phyloP scores from a whole-genome alignment of 345 rosid species.

The Eucalyptus regnans region DNA sequence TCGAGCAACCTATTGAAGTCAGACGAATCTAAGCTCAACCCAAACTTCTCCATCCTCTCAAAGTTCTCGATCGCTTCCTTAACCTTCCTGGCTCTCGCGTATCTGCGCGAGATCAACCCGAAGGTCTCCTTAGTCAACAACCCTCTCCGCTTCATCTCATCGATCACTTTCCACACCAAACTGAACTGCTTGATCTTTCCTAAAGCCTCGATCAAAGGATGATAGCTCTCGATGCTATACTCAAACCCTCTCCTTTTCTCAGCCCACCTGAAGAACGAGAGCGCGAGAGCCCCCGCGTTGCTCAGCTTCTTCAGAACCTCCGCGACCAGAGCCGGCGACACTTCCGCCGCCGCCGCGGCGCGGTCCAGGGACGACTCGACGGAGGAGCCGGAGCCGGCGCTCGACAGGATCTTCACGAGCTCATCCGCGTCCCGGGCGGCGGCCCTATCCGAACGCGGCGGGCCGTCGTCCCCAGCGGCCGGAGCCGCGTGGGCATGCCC shows the following conservation, averaged over 20 bases:
- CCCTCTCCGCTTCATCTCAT: conserved; percentile 52
- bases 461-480: not conserved
- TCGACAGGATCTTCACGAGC: conserved; percentile 40
- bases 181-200: conserved; percentile 86
- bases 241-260: conserved; percentile 58
- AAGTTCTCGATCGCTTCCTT: conserved; percentile 61
- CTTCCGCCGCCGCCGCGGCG: conserved; percentile 20
- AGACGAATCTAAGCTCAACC: conserved; percentile 37
- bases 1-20: conserved; percentile 70
- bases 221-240: conserved; percentile 49
- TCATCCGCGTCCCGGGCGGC: conserved; percentile 7
- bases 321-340: conserved; percentile 24
- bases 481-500: not conserved
- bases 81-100: conserved; percentile 58
- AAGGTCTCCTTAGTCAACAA: conserved; percentile 71
- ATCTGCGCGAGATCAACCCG: conserved; percentile 54
- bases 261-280: conserved; percentile 68
- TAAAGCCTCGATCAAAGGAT: conserved; percentile 58
- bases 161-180: conserved; percentile 42
- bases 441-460: not conserved
- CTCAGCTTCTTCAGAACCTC: conserved; percentile 65
- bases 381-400: conserved; percentile 3
- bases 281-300: conserved; percentile 64
- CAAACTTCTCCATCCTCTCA: conserved; percentile 63
- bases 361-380: conserved; percentile 20